Evolutionary conservation across 352 stramenopile genomes (phyloP).

Genomic region (Plasmopara viticola): DNA sequence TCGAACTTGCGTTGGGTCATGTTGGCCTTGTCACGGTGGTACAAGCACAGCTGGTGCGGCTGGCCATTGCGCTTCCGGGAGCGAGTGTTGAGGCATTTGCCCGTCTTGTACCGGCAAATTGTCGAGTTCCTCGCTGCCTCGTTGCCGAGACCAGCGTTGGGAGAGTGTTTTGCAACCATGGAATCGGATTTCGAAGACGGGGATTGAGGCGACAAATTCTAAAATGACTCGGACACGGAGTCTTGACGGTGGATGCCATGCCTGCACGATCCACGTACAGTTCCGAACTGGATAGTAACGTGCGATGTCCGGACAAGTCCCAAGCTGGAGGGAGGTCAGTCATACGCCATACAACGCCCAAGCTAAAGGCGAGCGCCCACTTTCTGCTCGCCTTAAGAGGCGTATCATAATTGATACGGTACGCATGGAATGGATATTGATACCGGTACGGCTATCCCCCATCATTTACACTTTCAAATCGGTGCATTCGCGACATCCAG

Average conservation of each 20-base stretch:
- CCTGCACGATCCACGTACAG: no score
- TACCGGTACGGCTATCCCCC: no score
- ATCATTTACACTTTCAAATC: no score
- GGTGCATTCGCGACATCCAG: no score
- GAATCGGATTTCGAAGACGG: neutral
- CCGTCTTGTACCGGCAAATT: constrained; percentile 83
- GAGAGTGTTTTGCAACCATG: constrained; percentile 24
- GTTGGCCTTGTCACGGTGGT: constrained; percentile 87
- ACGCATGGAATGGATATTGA: no score
- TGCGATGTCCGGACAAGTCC: no score
- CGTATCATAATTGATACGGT: no score
- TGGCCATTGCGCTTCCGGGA: constrained; percentile 83
- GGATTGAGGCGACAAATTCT: constrained; percentile 24
- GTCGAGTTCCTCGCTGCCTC: constrained; percentile 8
- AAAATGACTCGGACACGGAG: constrained; percentile 14
- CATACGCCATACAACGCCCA: no score
- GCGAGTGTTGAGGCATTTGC: constrained; percentile 78
- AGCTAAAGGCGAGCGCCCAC: no score
- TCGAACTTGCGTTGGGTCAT: constrained; percentile 88
- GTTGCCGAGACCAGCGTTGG: constrained; percentile 13
- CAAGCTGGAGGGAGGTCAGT: no score
- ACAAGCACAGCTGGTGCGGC: constrained; percentile 81
- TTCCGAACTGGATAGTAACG: no score
- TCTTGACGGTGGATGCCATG: neutral
- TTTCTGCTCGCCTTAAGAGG: no score